These are phyloP conservation scores for Sphaceloma murrayae DNA, from an alignment of 2,329 filamentous ascomycete species.

Conservation along the genomic window DNA sequence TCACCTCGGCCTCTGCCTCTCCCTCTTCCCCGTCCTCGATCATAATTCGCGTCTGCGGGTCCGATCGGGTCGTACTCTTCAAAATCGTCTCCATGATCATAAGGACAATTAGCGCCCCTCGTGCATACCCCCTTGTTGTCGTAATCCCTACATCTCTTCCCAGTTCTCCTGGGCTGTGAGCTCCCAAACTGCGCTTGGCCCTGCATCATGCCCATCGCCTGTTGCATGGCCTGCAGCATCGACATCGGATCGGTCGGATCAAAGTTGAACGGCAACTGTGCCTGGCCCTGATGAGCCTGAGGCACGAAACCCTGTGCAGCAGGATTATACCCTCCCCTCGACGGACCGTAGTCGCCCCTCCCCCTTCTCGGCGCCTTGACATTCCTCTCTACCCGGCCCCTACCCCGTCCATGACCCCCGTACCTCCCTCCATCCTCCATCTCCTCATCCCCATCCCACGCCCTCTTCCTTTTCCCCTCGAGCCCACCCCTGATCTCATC, in stretches of 20 bases:
- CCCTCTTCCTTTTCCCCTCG: not conserved
- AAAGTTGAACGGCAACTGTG: slow-evolving; percentile 42
- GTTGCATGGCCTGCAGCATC: slow-evolving; percentile 53
- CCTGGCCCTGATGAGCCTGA: slow-evolving; percentile 18
- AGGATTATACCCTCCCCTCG: not conserved
- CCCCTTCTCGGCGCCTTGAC: slow-evolving; percentile 10
- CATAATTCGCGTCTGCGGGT: slow-evolving; percentile 29
- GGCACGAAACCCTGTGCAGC: slow-evolving; percentile 4
- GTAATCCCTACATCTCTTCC: slow-evolving; percentile 56
- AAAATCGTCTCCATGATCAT: slow-evolving; percentile 55
- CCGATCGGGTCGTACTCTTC: slow-evolving; percentile 50
- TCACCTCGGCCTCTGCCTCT: slow-evolving; percentile 26
- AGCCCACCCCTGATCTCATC: not conserved
- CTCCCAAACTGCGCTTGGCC: slow-evolving; percentile 31
- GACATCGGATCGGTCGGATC: slow-evolving; percentile 54
- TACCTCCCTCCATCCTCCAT: slow-evolving; percentile 6
- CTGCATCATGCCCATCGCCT: slow-evolving; percentile 41
- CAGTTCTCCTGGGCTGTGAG: slow-evolving; percentile 22
- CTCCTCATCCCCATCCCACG: slow-evolving; percentile 1
- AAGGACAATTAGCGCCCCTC: slow-evolving; percentile 56
- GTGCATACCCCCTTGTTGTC: slow-evolving; percentile 64
- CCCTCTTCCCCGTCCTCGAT: slow-evolving; percentile 33
- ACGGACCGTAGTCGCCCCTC: not conserved
- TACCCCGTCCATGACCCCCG: not conserved
- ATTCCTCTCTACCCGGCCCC: slow-evolving; percentile 1